Conservation (phyloP, 225 moss, liverwort and hornwort genomes). For the Sphagnum contortum region DNA sequence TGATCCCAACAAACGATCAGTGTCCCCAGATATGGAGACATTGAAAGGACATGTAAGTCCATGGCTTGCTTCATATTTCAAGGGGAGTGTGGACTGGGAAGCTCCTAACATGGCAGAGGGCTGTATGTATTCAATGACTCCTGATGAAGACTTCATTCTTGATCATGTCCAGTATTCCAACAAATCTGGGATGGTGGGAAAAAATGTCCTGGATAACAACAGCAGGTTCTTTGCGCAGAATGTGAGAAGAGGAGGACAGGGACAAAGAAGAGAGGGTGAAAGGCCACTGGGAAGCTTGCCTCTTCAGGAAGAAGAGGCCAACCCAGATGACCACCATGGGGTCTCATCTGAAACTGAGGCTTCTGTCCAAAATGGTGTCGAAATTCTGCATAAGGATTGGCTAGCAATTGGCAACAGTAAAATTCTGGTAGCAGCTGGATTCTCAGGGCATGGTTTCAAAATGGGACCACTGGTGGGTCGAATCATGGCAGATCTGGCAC, state of each 20-base stretch:
- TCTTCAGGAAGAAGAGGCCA: constrained; percentile 1
- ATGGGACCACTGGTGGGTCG: constrained; percentile 80
- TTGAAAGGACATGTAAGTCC: constrained; percentile 54
- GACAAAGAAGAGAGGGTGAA: neutral
- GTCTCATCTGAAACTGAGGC: constrained; percentile 1
- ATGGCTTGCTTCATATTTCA: constrained; percentile 53
- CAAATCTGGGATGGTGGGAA: constrained; percentile 2
- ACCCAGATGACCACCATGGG: neutral
- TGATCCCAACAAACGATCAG: constrained; percentile 60
- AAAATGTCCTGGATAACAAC: constrained; percentile 3
- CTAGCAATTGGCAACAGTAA: neutral
- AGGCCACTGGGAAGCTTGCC: neutral
- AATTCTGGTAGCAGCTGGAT: constrained; percentile 65
- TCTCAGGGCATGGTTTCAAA: constrained; percentile 96
- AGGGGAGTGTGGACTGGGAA: constrained; percentile 48
- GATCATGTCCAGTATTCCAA: constrained; percentile 47
- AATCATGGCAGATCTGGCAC: constrained; percentile 83
- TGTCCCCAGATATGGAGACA: constrained; percentile 38
- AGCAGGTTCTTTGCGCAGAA: constrained; percentile 6
- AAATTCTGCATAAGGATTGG: neutral
- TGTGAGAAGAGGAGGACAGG: neutral
- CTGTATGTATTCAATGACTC: constrained; percentile 92
- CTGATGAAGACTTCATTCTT: constrained; percentile 90
- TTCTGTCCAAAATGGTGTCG: constrained; percentile 7
- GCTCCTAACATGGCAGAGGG: constrained; percentile 66